phyloP scores from a whole-genome alignment of 1,284 basidiomycete species.

The Tilletia caries region DNA sequence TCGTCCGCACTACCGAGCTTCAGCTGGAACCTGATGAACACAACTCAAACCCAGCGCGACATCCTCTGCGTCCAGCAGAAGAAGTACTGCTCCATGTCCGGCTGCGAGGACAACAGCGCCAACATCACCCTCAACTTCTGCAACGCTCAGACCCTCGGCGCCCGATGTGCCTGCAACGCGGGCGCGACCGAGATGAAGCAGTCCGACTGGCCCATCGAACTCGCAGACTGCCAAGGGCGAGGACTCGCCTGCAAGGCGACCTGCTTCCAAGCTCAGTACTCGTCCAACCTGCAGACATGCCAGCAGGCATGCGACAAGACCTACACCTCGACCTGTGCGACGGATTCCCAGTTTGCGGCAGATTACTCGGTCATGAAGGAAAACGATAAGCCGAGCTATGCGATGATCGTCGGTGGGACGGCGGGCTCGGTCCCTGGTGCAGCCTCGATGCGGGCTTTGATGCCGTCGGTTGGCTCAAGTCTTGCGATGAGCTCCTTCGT shows the following conservation, averaged over 20 bases:
- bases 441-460: background rate
- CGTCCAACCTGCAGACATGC: background rate
- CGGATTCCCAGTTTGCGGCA: conserved; percentile 42
- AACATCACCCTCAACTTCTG: conserved; percentile 47
- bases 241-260: conserved; percentile 36
- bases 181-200: conserved; percentile 38
- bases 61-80: conserved; percentile 40
- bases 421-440: conserved; percentile 10
- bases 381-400: conserved; percentile 37
- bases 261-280: conserved; percentile 28
- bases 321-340: conserved; percentile 39
- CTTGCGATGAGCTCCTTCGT: background rate
- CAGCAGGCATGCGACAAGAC: conserved; percentile 29
- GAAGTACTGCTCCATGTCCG: conserved; percentile 35
- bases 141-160: conserved; percentile 26
- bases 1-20: conserved; percentile 20
- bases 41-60: conserved; percentile 6
- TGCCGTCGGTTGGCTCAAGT: background rate
- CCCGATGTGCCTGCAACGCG: conserved; percentile 33
- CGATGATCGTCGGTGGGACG: conserved; percentile 33
- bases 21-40: conserved; percentile 25
- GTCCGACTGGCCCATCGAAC: conserved; percentile 50
- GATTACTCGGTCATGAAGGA: conserved; percentile 41
- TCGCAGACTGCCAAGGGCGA: conserved; percentile 43
- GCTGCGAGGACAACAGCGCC: conserved; percentile 27